A percentile compares a stretch with the other conserved stretches of the same genome.
These are phyloP conservation scores for Prunus yedoensis DNA, from an alignment of 331 rosid species.

Conservation along the genomic window DNA sequence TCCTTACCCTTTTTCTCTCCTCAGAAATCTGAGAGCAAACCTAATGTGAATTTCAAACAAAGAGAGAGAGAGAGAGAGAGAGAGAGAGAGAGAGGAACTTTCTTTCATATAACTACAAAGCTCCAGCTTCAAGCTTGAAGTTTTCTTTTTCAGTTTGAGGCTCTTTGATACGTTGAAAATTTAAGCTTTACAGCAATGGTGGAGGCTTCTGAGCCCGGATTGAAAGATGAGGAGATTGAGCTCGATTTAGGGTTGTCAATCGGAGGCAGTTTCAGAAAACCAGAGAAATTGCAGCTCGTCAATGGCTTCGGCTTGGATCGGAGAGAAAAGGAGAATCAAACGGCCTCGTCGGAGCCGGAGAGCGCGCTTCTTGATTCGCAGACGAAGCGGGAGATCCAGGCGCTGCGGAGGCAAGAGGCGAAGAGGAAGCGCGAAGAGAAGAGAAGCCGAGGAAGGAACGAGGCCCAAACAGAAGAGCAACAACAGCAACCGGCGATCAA, in stretches of 20 bases:
- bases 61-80: neutral
- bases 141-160: neutral
- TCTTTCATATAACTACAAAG: neutral
- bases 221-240: constrained; percentile 37
- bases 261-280: too few species aligned
- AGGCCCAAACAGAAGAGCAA: too few species aligned
- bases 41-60: neutral
- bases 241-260: constrained; percentile 77
- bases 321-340: too few species aligned
- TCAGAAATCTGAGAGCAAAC: constrained; percentile 19
- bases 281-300: too few species aligned
- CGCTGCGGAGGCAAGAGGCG: too few species aligned
- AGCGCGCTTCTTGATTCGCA: too few species aligned
- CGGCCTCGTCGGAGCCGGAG: too few species aligned
- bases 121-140: constrained; percentile 3
- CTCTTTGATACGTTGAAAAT: neutral
- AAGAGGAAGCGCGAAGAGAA: too few species aligned
- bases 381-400: too few species aligned
- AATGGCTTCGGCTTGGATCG: too few species aligned
- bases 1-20: neutral
- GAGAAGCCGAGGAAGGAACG: too few species aligned
- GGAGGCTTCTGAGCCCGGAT: constrained; percentile 25
- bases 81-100: neutral
- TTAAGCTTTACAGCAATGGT: constrained; percentile 22
- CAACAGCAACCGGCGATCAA: too few species aligned